phyloP scores from a whole-genome alignment of 2,329 filamentous ascomycete genomes.

The Aspergillus pseudoglaucus region DNA sequence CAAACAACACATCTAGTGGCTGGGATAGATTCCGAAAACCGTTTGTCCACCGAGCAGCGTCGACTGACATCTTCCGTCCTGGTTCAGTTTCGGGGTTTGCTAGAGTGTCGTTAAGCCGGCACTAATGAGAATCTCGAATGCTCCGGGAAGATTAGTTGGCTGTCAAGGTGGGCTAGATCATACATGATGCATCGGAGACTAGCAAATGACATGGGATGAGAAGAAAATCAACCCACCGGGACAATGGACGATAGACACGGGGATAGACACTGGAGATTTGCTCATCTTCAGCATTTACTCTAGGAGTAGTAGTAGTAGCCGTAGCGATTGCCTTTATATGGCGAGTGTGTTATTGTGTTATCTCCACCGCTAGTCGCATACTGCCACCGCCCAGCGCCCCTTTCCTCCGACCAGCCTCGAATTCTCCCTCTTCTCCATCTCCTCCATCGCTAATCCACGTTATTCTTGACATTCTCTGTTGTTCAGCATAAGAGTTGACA shows the following conservation, averaged over 20 bases:
- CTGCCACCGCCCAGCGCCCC: slow-evolving; percentile 2
- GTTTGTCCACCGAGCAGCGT: not conserved
- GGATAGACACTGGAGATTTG: too few species aligned
- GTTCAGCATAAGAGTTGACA: too few species aligned
- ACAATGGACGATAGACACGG: not conserved
- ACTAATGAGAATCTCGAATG: not conserved
- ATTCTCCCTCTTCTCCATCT: slow-evolving; percentile 5
- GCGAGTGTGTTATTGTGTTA: not conserved
- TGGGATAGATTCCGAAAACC: not conserved
- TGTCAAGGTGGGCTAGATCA: too few species aligned
- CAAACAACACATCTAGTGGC: not conserved
- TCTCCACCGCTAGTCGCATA: not conserved
- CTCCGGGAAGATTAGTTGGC: not conserved
- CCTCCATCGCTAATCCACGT: slow-evolving; percentile 1
- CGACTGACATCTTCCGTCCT: not conserved
- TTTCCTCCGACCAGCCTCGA: slow-evolving; percentile 4
- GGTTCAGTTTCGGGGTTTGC: not conserved
- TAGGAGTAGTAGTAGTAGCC: too few species aligned
- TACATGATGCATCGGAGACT: not conserved
- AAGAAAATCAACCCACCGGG: not conserved
- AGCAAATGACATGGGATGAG: not conserved
- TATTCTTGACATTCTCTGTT: not conserved
- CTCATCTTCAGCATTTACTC: too few species aligned
- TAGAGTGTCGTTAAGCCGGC: not conserved
- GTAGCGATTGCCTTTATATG: not conserved